Percentiles rank a stretch among this genome's conserved stretches.
Conservation (phyloP, 139 green algal species). For the Chlamydomonas sp. region DNA sequence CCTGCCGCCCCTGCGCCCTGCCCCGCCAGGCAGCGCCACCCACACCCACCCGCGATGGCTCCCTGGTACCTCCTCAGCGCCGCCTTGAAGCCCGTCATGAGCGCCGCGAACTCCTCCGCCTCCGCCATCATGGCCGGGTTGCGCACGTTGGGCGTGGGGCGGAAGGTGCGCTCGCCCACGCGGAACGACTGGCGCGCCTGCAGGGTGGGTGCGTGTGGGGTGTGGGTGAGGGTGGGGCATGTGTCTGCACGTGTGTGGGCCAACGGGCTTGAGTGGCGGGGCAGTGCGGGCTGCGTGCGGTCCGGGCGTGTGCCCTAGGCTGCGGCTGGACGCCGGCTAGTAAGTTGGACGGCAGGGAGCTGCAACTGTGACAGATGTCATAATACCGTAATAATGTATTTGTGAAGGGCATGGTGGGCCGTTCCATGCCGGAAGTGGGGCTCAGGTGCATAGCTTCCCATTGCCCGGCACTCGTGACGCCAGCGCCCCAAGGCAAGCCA, state of each 20-base stretch:
- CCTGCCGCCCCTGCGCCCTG: too few relatives aligned
- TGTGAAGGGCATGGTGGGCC: too few relatives aligned
- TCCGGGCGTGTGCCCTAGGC: background rate
- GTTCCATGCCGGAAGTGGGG: too few relatives aligned
- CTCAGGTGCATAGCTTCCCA: too few relatives aligned
- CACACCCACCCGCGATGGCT: background rate
- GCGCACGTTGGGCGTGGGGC: conserved; percentile 58
- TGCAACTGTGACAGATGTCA: too few relatives aligned
- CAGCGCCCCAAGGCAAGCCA: too few relatives aligned
- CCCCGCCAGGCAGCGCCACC: background rate
- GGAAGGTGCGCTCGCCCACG: conserved; percentile 49
- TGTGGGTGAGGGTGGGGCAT: background rate
- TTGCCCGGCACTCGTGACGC: too few relatives aligned
- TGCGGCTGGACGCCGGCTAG: too few relatives aligned
- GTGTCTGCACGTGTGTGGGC: background rate
- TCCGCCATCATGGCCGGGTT: conserved; percentile 58
- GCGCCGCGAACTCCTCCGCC: conserved; percentile 51
- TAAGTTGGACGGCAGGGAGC: too few relatives aligned
- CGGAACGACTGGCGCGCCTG: conserved; percentile 45
- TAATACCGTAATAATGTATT: too few relatives aligned
- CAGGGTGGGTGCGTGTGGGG: background rate
- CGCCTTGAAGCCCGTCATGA: conserved; percentile 34
- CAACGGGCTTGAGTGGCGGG: background rate
- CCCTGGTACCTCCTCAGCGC: conserved; percentile 32
- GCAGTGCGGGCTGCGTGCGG: background rate